Percentiles rank a stretch among this genome's conserved stretches.
phyloP scores from a whole-genome alignment of 768 basidiomycete species.

The Amanita rimosa region DNA sequence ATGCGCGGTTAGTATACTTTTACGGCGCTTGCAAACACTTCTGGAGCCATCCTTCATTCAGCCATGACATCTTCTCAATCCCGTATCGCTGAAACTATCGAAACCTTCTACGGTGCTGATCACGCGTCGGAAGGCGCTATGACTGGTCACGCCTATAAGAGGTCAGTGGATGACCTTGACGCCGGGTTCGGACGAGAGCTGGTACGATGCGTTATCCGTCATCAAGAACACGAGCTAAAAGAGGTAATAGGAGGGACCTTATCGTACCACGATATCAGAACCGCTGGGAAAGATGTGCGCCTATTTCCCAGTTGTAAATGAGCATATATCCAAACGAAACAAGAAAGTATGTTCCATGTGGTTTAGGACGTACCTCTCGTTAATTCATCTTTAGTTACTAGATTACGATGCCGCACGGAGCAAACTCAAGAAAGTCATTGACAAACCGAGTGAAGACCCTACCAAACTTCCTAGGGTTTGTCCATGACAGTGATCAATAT shows the following conservation, averaged over 20 bases:
- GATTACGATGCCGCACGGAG: conserved; percentile 93
- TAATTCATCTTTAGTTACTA: conserved; percentile 48
- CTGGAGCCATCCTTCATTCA: neutral
- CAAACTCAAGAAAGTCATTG: conserved; percentile 77
- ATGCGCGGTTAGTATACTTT: conserved; percentile 61
- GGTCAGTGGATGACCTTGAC: conserved; percentile 91
- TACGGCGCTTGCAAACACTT: neutral
- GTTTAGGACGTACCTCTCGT: neutral
- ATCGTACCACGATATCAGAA: conserved; percentile 89
- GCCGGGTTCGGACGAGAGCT: conserved; percentile 74
- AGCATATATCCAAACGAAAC: conserved; percentile 87
- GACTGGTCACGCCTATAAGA: conserved; percentile 94
- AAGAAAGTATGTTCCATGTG: conserved; percentile 61
- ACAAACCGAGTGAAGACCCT: conserved; percentile 90
- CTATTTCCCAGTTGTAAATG: conserved; percentile 89
- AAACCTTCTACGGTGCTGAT: conserved; percentile 86
- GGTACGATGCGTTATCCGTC: conserved; percentile 30
- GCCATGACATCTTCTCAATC: conserved; percentile 86
- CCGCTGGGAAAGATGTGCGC: conserved; percentile 95
- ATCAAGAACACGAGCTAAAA: neutral
- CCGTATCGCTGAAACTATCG: conserved; percentile 87
- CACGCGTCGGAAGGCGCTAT: conserved; percentile 84
- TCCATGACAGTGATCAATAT: conserved; percentile 1
- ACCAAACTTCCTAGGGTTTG: conserved; percentile 78
- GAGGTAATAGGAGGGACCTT: conserved; percentile 70